Base-by-base conservation (phyloP, 495 filamentous ascomycete species). In the Aspergillus ellipticus region DNA sequence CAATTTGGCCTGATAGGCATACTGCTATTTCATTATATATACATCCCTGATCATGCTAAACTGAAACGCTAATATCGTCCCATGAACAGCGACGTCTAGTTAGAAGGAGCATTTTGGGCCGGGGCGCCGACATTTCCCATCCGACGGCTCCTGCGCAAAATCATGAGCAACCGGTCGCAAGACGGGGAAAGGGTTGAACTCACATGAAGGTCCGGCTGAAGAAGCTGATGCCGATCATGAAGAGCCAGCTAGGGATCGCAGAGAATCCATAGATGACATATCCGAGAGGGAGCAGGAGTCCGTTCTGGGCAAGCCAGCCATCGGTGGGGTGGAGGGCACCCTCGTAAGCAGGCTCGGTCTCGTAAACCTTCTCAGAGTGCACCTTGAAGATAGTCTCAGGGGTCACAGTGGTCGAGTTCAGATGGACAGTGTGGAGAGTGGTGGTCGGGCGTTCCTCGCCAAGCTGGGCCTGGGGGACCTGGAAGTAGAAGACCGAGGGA, bases 171-270 rank as follows among this genome's bases (percentile, higher is more conserved):
- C 26, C 33, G n/a, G 20, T 3, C 43, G 33, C 28, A 13, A 51
- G 47, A 7, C 37, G 45, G 20, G 28, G 39, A 10, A 19, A 29
- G 7, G 19, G 31, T 24, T 45, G 16, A 49, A 82, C 91, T 86
- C 77, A 96, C 94, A 96, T 96, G 67, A 96, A 77, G 37, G 77
- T 81, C 62, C 92, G 81, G 78, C 86, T 94, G 57, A 92, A 66
- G 61, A 97, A 83, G 55, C 86, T 89, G 59, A 97, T 82, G 31
- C 79, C 67, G 58, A 97, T 81, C 94, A 97, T 85, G 62, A 90
- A 82, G 49, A 75, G 68, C 89, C 89, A 96, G 60, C 76, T 84
- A 5, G 85, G 85, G 33, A 87, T 69, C 66, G 75, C 66, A 11
- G 76, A 65, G 55, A 87, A 77, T 19, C 53, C 78, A 55, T 70